These are phyloP conservation scores for Quercus phellos DNA, from an alignment of 331 rosid species.

Conservation along the genomic window DNA sequence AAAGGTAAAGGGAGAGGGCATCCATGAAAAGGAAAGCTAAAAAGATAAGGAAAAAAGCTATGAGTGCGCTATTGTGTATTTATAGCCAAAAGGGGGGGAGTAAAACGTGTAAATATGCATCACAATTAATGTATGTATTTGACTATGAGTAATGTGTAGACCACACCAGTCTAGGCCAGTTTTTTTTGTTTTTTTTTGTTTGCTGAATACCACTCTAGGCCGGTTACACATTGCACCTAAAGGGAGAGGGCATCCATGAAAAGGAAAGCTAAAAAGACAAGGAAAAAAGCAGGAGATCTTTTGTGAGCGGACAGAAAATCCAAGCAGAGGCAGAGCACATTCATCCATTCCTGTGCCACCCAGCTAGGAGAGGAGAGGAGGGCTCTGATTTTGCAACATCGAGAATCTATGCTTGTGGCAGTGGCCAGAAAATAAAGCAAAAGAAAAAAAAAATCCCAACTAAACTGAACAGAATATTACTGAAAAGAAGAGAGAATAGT, in stretches of 20 bases:
- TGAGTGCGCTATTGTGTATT: slow-evolving; percentile 25
- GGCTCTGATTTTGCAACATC: slow-evolving; percentile 27
- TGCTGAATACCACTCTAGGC: too few relatives aligned
- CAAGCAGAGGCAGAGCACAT: slow-evolving; percentile 62
- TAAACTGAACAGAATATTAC: slow-evolving; percentile 64
- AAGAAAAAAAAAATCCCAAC: slow-evolving; percentile 7
- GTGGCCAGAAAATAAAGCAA: slow-evolving; percentile 68
- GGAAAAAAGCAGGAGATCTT: slow-evolving; percentile 64
- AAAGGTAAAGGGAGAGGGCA: too few relatives aligned
- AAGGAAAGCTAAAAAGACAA: slow-evolving; percentile 67
- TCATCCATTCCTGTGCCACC: slow-evolving; percentile 57
- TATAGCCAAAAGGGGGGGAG: slow-evolving; percentile 52
- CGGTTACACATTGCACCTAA: slow-evolving; percentile 28
- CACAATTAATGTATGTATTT: not conserved
- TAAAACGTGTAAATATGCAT: slow-evolving; percentile 57
- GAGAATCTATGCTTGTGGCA: slow-evolving; percentile 75
- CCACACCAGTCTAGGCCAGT: slow-evolving; percentile 30
- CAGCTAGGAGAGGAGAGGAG: slow-evolving; percentile 53
- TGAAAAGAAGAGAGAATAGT: slow-evolving; percentile 64
- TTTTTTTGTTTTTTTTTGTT: too few relatives aligned
- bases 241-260: slow-evolving; percentile 71
- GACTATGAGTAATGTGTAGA: slow-evolving; percentile 40
- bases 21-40: too few relatives aligned
- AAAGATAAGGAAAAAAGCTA: slow-evolving; percentile 41
- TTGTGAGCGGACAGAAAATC: slow-evolving; percentile 59